These are phyloP conservation scores for Aspergillus niger DNA, from an alignment of 2,329 filamentous ascomycete genomes.

Conservation along the genomic window DNA sequence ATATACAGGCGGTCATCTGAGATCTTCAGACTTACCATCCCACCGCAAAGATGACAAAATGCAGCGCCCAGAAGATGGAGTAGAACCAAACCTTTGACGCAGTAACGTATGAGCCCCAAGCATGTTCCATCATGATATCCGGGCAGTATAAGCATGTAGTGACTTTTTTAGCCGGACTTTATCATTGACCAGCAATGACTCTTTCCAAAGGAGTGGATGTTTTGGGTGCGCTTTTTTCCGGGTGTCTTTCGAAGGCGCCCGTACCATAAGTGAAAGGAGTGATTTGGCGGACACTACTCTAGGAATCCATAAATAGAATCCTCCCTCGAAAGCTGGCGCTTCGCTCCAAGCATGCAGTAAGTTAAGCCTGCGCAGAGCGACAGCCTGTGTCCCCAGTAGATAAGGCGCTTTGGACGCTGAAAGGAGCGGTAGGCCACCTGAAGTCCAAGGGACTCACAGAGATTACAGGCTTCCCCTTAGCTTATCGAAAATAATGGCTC, in stretches of 20 bases:
- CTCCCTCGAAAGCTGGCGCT: background rate
- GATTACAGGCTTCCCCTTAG: background rate
- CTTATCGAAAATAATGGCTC: background rate
- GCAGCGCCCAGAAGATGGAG: slow-evolving; percentile 75
- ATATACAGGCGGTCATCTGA: background rate
- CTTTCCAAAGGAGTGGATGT: slow-evolving; percentile 13
- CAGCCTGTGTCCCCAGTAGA: background rate
- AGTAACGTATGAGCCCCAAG: slow-evolving; percentile 61
- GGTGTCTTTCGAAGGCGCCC: background rate
- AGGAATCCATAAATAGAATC: background rate
- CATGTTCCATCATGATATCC: slow-evolving; percentile 49
- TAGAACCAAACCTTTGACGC: slow-evolving; percentile 75
- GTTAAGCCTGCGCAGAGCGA: background rate
- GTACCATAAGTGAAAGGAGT: background rate
- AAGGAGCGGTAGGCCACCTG: background rate
- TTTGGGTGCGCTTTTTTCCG: too few relatives aligned
- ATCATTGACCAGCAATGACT: slow-evolving; percentile 33
- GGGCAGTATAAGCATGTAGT: slow-evolving; percentile 3
- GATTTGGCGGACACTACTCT: background rate
- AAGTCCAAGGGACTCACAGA: background rate
- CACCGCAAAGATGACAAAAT: slow-evolving; percentile 75
- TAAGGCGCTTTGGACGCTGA: background rate
- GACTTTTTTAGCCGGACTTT: slow-evolving; percentile 4
- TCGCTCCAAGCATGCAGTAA: background rate
- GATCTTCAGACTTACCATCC: slow-evolving; percentile 70